Evolutionary conservation across 768 basidiomycete genomes (phyloP).

Genomic region (Multifurca ochricompacta): DNA sequence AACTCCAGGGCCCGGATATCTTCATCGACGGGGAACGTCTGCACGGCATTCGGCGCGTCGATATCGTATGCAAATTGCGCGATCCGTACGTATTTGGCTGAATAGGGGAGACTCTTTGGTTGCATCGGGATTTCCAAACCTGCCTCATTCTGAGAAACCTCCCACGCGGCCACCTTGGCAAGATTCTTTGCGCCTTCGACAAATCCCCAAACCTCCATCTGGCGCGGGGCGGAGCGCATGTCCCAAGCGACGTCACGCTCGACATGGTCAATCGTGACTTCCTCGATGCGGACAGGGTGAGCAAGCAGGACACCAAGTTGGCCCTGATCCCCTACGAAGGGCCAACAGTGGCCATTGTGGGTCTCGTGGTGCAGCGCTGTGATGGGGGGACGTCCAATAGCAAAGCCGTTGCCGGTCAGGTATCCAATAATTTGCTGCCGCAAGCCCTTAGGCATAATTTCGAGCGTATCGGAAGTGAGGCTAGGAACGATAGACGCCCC

Average conservation of each 20-base stretch:
- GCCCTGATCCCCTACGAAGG: conserved; percentile 70
- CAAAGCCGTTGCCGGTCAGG: conserved; percentile 50
- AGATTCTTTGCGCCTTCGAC: conserved; percentile 73
- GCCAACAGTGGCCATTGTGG: conserved; percentile 88
- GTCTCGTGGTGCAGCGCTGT: conserved; percentile 82
- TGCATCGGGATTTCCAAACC: conserved; percentile 23
- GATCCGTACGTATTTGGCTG: conserved; percentile 34
- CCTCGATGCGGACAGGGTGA: conserved; percentile 45
- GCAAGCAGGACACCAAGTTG: conserved; percentile 79
- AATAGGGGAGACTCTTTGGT: conserved; percentile 27
- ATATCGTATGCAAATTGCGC: conserved; percentile 43
- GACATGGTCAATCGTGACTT: conserved; percentile 84
- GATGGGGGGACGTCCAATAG: conserved; percentile 74
- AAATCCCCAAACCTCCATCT: conserved; percentile 89
- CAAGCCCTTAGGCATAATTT: conserved; percentile 48
- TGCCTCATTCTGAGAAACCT: conserved; percentile 27
- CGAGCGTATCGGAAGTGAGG: conserved; percentile 75
- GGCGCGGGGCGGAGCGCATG: conserved; percentile 68
- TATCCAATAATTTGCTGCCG: conserved; percentile 42
- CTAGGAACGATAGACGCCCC: conserved; percentile 77
- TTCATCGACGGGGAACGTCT: conserved; percentile 41
- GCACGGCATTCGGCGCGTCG: conserved; percentile 33
- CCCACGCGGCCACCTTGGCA: conserved; percentile 51
- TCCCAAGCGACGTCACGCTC: conserved; percentile 76
- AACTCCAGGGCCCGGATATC: conserved; percentile 63